Base-by-base conservation (phyloP, 73 alveolate genomes). In the Paramecium biaurelia region DNA sequence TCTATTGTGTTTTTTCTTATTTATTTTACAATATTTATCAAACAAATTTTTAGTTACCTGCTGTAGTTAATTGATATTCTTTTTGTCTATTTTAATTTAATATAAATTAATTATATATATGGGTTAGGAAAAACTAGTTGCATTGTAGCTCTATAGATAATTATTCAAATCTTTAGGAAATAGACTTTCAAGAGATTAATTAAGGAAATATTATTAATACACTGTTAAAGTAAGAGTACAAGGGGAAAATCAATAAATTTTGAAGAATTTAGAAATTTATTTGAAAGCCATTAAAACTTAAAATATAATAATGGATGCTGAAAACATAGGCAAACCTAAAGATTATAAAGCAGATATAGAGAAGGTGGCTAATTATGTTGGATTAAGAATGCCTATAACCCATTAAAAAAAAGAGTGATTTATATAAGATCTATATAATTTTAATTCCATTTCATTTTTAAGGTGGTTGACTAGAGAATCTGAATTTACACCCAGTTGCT, bases 401-500 rank as follows among this genome's bases (percentile, higher is more conserved):
- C n/a, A 42, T 21, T 79, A 47, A 23, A 11, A 79, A 74, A 1
- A 35, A 30, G 56, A 20, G 56, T 79, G 70, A 43, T 79, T 53
- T 79, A 30, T 79, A 23, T 41, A 42, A 72, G 18, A 72, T 72
- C 38, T 67, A 72, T 72, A 72, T 34, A 72, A 34, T 72, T 72
- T 41, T 79, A 79, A 30, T 32, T 79, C 41, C 32, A 45, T 32
- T 2, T 79, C 56, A 79, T 79, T 45, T 79, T 32, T 23, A 79
- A 79, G 74, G 56, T 79, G 70, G 74, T 47, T 43, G 23, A 47
- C 90, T 79, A 10, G 45, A 41, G 42, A 30, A 41, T 47, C 90
- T 79, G 18, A 30, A 41, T 79, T 79, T 23, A 10, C 56, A 24
- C 5, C 90, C 90, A 24, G 90, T 79, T 20, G 90, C 90, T 79